Base-by-base conservation (phyloP, 192 early-diverging fungal species). In the Backusella parvicylindrica region DNA sequence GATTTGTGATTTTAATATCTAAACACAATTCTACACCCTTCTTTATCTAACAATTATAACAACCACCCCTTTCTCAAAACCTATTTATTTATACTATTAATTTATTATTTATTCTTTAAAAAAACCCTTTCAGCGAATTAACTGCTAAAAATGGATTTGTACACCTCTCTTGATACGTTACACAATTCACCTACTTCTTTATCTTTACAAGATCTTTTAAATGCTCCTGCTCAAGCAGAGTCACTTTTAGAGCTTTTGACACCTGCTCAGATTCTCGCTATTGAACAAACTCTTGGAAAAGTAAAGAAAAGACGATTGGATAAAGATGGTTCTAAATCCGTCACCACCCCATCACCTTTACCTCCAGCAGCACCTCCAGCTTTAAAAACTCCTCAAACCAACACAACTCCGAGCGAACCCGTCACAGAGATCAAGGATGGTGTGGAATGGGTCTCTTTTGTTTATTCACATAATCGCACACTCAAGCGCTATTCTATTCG, bases 381-480 rank as follows among this genome's bases (percentile, higher is more conserved):
- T 70, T 23, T 66, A 41, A 32, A 67, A 75, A 60, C 53, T 60
- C 16, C 66, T 65, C 11, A 30, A 43, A 7, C 53, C 43, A 31
- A 36, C 37, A 50, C 63, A 53, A 65, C 63, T 40, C 38, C 63
- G 9, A 67, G 72, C 66, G 83, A 83, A 68, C 82, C 84, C 13
- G 31, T 67, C 15, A 74, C 83, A 28, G 73, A 79, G 47, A 56
- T 75, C 15, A 75, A 49, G 15, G 86, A 91, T 64, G 89, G 87
- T 5, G 77, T 91, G 13, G 85, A 91, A 64, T 93, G 88, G 88
- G 84, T 93, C 32, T 82, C 80, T 16, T 93, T 93, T 76, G 78
- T 80, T 0, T 93, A 93, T 70, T 87, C 90, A 8, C 77, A 86
- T 40, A 95, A 94, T 79, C 89, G 93, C n/a, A 82, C 83, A 53